Evolutionary conservation across 1,139 yeast genomes (phyloP).

Genomic region (Diutina rugosa): DNA sequence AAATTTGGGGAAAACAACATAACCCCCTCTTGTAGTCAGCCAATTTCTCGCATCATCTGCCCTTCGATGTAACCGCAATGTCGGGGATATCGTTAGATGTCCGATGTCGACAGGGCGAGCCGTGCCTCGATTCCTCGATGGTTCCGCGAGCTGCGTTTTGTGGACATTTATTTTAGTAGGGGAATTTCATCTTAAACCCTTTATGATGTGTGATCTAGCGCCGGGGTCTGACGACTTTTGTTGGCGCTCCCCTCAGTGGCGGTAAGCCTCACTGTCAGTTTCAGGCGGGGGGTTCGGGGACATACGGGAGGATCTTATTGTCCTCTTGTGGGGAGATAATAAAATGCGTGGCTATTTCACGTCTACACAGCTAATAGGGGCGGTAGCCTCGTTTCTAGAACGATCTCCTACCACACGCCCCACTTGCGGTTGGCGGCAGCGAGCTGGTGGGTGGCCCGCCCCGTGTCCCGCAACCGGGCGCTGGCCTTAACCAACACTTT

Average conservation of each 20-base stretch:
- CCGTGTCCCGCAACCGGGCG: slow-evolving; percentile 27
- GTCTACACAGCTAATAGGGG: background rate
- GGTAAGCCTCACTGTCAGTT: background rate
- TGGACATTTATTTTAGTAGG: no score
- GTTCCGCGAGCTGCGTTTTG: no score
- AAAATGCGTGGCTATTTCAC: background rate
- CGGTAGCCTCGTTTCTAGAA: background rate
- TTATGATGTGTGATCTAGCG: background rate
- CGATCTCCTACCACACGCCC: background rate
- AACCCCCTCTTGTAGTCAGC: no score
- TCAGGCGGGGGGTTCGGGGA: background rate
- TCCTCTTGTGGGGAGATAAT: background rate
- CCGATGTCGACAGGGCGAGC: no score
- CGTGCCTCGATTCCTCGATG: no score
- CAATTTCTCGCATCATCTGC: no score
- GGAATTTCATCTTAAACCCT: background rate
- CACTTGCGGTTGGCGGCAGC: background rate
- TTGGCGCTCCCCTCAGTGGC: background rate
- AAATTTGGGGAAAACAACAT: no score
- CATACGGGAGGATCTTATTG: background rate
- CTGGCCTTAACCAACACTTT: slow-evolving; percentile 22
- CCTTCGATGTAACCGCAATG: no score
- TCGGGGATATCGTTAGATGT: no score
- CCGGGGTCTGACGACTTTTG: background rate
- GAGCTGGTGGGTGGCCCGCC: slow-evolving; percentile 14